These are phyloP conservation scores for Malus orientalis DNA, from an alignment of 306 rosid species.

Conservation along the genomic window DNA sequence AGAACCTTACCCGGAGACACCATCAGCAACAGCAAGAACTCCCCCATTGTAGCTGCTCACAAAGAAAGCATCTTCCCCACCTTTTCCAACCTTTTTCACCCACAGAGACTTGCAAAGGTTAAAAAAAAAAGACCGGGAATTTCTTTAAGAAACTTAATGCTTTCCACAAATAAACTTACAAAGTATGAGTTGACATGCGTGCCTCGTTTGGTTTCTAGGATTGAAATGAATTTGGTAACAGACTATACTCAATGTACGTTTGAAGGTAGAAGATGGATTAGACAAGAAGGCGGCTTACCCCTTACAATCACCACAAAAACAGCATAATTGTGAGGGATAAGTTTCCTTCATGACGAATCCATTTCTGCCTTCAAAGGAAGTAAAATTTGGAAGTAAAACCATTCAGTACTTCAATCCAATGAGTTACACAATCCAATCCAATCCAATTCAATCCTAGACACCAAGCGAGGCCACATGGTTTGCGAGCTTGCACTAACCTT, in stretches of 20 bases:
- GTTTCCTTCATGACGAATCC: too few relatives aligned
- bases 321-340: too few relatives aligned
- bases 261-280: not conserved
- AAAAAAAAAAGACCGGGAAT: not conserved
- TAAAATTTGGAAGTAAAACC: too few relatives aligned
- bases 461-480: not conserved
- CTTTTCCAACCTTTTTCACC: constrained; percentile 53
- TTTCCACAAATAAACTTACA: not conserved
- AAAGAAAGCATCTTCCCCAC: constrained; percentile 94
- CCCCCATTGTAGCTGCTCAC: constrained; percentile 68
- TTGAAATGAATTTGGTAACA: not conserved
- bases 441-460: too few relatives aligned
- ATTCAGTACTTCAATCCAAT: too few relatives aligned
- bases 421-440: too few relatives aligned
- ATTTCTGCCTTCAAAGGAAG: too few relatives aligned
- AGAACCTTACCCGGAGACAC: constrained; percentile 72
- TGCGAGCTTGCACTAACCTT: constrained; percentile 43
- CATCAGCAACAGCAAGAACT: constrained; percentile 90
- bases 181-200: too few relatives aligned
- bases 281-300: not conserved
- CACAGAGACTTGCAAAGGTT: constrained; percentile 18
- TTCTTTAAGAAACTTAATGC: not conserved
- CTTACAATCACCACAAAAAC: too few relatives aligned
- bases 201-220: too few relatives aligned
- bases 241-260: not conserved